Conservation (phyloP, 1,284 basidiomycete genomes). For the Vanrija sp. region DNA sequence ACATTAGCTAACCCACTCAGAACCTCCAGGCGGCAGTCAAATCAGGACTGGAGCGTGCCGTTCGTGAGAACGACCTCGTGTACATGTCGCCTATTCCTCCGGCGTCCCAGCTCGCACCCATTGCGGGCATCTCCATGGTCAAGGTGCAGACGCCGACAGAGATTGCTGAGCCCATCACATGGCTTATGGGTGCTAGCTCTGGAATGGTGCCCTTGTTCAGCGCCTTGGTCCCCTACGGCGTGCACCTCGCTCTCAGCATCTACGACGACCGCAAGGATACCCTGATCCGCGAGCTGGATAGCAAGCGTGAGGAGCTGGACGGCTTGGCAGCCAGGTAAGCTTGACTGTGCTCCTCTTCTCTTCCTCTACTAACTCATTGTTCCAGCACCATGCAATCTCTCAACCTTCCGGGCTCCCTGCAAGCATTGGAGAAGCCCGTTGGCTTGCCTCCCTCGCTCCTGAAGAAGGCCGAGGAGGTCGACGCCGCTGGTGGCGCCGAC, state of each 20-base stretch:
- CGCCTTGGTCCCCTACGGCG: slow-evolving; percentile 80
- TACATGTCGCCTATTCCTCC: slow-evolving; percentile 87
- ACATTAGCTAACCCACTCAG: slow-evolving; percentile 46
- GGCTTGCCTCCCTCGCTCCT: slow-evolving; percentile 85
- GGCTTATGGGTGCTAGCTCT: slow-evolving; percentile 52
- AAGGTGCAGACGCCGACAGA: slow-evolving; percentile 61
- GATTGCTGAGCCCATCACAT: slow-evolving; percentile 58
- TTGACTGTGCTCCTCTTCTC: not conserved
- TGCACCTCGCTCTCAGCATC: slow-evolving; percentile 76
- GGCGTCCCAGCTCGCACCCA: slow-evolving; percentile 62
- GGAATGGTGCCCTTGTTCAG: slow-evolving; percentile 65
- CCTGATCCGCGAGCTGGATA: slow-evolving; percentile 64
- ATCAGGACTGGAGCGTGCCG: slow-evolving; percentile 59
- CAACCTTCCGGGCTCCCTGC: slow-evolving; percentile 78
- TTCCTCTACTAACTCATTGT: slow-evolving; percentile 2
- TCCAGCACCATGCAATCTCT: slow-evolving; percentile 65
- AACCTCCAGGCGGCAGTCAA: slow-evolving; percentile 64
- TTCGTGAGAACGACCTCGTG: slow-evolving; percentile 92
- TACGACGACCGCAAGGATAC: slow-evolving; percentile 79
- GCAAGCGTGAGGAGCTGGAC: slow-evolving; percentile 64
- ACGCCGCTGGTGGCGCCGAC: slow-evolving; percentile 68
- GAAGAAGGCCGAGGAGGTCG: slow-evolving; percentile 80
- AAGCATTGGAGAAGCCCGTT: slow-evolving; percentile 80
- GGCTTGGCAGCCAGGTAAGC: slow-evolving; percentile 61
- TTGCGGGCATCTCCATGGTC: slow-evolving; percentile 68